Conservation (phyloP, 2,329 filamentous ascomycete genomes). For the Microsporum audouinii region DNA sequence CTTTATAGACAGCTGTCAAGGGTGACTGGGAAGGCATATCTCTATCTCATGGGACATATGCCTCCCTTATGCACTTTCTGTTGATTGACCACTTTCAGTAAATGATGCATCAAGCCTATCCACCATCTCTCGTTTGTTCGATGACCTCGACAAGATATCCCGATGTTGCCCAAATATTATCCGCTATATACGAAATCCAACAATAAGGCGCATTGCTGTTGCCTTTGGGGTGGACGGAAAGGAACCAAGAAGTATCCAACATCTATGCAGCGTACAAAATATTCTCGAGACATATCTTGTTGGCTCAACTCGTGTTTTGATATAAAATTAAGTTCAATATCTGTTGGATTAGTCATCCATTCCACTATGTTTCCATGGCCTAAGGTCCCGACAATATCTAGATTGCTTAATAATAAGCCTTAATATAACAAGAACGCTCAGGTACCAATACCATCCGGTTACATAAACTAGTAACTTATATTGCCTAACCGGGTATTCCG, state of each 20-base stretch:
- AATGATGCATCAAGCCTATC: not conserved
- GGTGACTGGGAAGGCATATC: not conserved
- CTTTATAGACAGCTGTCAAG: not conserved
- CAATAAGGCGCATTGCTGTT: not conserved
- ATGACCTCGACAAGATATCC: not conserved
- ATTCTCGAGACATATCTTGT: no score
- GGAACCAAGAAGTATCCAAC: not conserved
- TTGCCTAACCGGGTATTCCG: not conserved
- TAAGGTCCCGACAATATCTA: not conserved
- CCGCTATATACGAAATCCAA: not conserved
- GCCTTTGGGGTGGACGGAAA: not conserved
- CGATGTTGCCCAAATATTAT: not conserved
- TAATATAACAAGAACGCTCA: not conserved
- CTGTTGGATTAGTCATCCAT: no score
- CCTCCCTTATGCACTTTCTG: not conserved
- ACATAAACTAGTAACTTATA: not conserved
- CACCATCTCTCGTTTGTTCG: not conserved
- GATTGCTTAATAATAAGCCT: not conserved
- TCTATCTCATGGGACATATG: not conserved
- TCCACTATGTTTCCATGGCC: no score
- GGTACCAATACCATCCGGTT: not conserved
- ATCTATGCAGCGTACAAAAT: not conserved
- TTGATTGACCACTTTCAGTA: not conserved
- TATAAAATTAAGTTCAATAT: no score
- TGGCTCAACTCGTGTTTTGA: no score